Percentiles rank a stretch among this genome's conserved stretches.
phyloP scores from a whole-genome alignment of 208 protist genomes.

The Polymyxa betae region DNA sequence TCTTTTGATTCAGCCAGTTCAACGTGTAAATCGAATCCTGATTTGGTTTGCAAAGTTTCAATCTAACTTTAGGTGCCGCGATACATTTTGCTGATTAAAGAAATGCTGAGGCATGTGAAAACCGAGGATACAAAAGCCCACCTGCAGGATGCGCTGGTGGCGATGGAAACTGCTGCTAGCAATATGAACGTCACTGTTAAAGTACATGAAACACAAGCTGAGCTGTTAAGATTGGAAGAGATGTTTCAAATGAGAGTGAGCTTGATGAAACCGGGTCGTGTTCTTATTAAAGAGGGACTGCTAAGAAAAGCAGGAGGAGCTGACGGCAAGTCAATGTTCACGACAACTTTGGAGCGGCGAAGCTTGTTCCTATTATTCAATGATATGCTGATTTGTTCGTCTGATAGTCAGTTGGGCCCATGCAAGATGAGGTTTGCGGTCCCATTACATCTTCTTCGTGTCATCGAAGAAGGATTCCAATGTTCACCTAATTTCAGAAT shows the following conservation, averaged over 20 bases:
- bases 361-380: slow-evolving; percentile 9
- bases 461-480: neutral
- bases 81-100: slow-evolving; percentile 46
- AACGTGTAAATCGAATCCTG: slow-evolving; percentile 2
- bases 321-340: slow-evolving; percentile 33
- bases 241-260: slow-evolving; percentile 29
- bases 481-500: neutral
- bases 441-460: neutral
- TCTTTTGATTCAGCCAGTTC: slow-evolving; percentile 41
- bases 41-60: neutral
- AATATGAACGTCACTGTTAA: slow-evolving; percentile 33
- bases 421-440: neutral
- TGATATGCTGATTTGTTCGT: slow-evolving; percentile 36
- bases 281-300: neutral
- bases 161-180: slow-evolving; percentile 19
- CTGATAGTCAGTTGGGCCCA: neutral
- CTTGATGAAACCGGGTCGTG: neutral
- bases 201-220: neutral
- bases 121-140: neutral
- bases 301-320: neutral
- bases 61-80: neutral
- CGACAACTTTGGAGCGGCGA: neutral
- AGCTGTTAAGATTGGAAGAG: slow-evolving; percentile 1
- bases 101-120: slow-evolving; percentile 15
- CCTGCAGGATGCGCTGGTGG: neutral